A percentile compares a stretch with the other conserved stretches of the same genome.
phyloP scores from a whole-genome alignment of 768 basidiomycete genomes.

The Pisolithus orientalis region DNA sequence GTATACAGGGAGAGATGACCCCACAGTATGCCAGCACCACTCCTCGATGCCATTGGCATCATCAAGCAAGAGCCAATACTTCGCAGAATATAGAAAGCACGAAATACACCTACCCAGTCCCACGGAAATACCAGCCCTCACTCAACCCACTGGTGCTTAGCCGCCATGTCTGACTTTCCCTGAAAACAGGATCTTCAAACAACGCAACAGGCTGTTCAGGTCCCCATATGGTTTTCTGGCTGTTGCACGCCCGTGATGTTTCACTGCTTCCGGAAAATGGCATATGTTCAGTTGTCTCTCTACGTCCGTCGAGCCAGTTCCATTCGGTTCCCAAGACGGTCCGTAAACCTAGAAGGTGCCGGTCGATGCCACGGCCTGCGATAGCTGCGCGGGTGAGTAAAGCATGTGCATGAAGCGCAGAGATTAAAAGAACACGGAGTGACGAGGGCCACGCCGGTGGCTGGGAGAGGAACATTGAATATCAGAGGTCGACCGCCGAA shows the following conservation, averaged over 20 bases:
- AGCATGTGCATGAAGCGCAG: constrained; percentile 67
- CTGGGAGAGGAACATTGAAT: constrained; percentile 3
- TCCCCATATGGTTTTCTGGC: neutral
- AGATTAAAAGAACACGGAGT: constrained; percentile 46
- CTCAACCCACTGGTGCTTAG: constrained; percentile 87
- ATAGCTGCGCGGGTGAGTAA: constrained; percentile 71
- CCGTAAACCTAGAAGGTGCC: constrained; percentile 83
- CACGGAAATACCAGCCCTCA: constrained; percentile 79
- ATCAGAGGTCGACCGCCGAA: constrained; percentile 6
- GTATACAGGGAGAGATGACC: too few relatives aligned
- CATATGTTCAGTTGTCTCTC: neutral
- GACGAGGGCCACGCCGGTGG: constrained; percentile 15
- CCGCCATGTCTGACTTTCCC: constrained; percentile 75
- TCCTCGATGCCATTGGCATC: too few relatives aligned
- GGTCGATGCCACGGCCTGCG: constrained; percentile 79
- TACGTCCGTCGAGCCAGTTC: constrained; percentile 20
- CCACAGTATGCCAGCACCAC: too few relatives aligned
- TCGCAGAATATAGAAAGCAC: too few relatives aligned
- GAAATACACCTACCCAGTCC: constrained; percentile 59
- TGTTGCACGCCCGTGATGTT: neutral
- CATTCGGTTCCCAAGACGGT: constrained; percentile 45
- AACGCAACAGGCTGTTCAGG: constrained; percentile 28
- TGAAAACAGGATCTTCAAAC: constrained; percentile 75
- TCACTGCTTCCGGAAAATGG: neutral
- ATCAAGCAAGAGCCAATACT: too few relatives aligned